A percentile compares a stretch with the other conserved stretches of the same genome.
Evolutionary conservation across 2,329 filamentous ascomycete species (phyloP).

Genomic region (Xylaria sp.): DNA sequence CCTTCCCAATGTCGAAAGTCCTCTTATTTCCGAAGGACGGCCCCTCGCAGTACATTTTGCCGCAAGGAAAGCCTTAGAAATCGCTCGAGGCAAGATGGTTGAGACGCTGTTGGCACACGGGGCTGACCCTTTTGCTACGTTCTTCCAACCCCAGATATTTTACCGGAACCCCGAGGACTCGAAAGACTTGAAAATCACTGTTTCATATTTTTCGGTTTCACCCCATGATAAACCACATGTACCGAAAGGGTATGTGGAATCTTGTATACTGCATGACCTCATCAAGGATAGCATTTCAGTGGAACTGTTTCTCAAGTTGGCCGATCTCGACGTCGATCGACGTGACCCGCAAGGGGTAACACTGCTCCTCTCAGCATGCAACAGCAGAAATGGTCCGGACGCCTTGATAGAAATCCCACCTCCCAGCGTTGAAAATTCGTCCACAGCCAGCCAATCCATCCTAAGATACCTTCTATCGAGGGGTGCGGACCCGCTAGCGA

Average conservation of each 20-base stretch:
- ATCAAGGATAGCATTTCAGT: slow-evolving; percentile 2
- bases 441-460: slow-evolving; percentile 9
- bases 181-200: background rate
- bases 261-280: slow-evolving; percentile 17
- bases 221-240: background rate
- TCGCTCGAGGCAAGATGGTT: slow-evolving; percentile 8
- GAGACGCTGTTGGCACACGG: slow-evolving; percentile 20
- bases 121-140: slow-evolving; percentile 23
- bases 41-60: background rate
- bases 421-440: background rate
- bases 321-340: background rate
- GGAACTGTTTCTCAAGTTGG: slow-evolving; percentile 10
- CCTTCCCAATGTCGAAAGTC: background rate
- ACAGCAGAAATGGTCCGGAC: background rate
- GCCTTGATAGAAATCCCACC: slow-evolving; percentile 4
- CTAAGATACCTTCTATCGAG: slow-evolving; percentile 11
- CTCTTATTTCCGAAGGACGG: background rate
- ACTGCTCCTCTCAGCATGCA: slow-evolving; percentile 19
- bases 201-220: background rate
- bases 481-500: slow-evolving; percentile 16
- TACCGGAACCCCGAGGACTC: background rate
- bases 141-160: background rate
- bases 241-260: slow-evolving; percentile 8
- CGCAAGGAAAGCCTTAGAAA: no score
- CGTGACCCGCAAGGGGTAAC: slow-evolving; percentile 12